These are phyloP conservation scores for Coniochaeta pulveracea DNA, from an alignment of 2,329 filamentous ascomycete species.

Conservation along the genomic window DNA sequence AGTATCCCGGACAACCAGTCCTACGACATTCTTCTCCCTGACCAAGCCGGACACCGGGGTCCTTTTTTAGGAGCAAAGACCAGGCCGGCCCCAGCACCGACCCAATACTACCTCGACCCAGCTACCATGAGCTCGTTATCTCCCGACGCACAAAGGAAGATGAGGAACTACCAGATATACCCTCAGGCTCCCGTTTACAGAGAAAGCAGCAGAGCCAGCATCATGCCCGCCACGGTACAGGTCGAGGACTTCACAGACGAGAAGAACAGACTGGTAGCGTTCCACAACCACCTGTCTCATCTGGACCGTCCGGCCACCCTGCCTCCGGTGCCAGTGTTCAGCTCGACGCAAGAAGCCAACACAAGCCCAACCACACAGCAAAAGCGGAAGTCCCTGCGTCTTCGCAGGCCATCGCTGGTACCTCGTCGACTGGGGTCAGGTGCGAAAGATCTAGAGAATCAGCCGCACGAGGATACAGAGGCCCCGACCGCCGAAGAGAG, in stretches of 20 bases:
- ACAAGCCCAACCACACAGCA: slow-evolving; percentile 13
- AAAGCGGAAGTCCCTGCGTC: slow-evolving; percentile 17
- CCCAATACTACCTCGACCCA: slow-evolving; percentile 2
- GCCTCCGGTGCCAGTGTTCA: slow-evolving; percentile 8
- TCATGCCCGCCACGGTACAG: not conserved
- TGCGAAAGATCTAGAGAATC: slow-evolving; percentile 9
- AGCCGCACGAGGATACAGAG: slow-evolving; percentile 3
- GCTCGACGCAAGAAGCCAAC: too few species aligned
- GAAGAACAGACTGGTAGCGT: not conserved
- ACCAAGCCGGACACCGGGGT: not conserved
- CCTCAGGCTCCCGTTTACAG: too few species aligned
- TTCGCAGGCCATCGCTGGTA: slow-evolving; percentile 14
- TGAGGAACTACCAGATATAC: too few species aligned
- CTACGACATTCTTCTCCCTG: not conserved
- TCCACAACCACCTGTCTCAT: not conserved
- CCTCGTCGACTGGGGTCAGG: slow-evolving; percentile 16
- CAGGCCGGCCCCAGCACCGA: slow-evolving; percentile 7
- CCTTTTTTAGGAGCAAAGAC: slow-evolving; percentile 26
- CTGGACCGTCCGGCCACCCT: not conserved
- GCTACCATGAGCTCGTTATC: not conserved
- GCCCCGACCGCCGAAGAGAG: not conserved
- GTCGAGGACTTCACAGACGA: not conserved
- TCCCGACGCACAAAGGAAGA: slow-evolving; percentile 5
- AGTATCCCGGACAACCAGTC: not conserved
- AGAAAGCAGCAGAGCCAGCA: too few species aligned